These are phyloP conservation scores for Colletotrichum horii DNA, from an alignment of 2,329 filamentous ascomycete genomes.

Conservation along the genomic window DNA sequence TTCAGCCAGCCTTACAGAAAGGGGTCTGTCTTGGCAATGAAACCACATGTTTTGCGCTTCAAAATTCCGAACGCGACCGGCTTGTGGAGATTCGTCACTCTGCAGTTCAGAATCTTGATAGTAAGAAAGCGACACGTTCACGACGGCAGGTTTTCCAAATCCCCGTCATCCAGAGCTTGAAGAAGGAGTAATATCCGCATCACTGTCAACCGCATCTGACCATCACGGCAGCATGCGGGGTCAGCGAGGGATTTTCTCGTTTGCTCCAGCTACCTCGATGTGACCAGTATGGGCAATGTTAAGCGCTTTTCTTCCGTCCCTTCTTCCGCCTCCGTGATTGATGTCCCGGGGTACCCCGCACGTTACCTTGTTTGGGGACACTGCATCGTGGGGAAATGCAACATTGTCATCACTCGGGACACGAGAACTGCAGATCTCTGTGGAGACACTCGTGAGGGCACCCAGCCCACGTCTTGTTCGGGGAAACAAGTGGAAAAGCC, in stretches of 20 bases:
- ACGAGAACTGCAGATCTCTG: not conserved
- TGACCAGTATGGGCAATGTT: not conserved
- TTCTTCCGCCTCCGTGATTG: not conserved
- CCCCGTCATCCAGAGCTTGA: not conserved
- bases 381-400: not conserved
- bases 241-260: not conserved
- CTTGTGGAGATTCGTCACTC: not conserved
- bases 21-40: not conserved
- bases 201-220: fast-evolving
- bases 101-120: fast-evolving
- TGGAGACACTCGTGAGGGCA: not conserved
- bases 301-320: not conserved
- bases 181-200: not conserved
- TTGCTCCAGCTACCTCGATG: not conserved
- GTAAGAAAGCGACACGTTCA: not conserved
- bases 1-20: not conserved
- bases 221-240: not conserved
- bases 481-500: not conserved
- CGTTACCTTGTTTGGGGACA: not conserved
- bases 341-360: not conserved
- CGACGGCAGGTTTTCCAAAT: not conserved
- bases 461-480: not conserved
- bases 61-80: not conserved
- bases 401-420: not conserved
- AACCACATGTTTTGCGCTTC: not conserved